Conservation (phyloP, 208 protist species). For the Leishmania martiniquensis region DNA sequence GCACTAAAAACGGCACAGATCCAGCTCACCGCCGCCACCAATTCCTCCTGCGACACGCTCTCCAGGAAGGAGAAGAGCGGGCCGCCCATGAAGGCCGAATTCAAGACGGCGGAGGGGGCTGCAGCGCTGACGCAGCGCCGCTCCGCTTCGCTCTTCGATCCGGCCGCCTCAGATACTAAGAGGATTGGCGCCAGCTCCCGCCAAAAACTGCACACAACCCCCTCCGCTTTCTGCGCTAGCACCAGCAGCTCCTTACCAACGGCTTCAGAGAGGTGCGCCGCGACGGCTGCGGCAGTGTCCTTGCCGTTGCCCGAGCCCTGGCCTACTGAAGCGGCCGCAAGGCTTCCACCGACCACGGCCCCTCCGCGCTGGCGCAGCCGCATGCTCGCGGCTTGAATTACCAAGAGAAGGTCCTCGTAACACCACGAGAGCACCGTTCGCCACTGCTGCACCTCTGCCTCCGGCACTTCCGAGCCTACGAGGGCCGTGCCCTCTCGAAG, state of each 20-base stretch:
- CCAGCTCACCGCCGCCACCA: constrained; percentile 28
- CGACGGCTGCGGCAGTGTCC: neutral
- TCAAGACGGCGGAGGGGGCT: constrained; percentile 6
- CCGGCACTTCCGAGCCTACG: neutral
- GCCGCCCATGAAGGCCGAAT: constrained; percentile 11
- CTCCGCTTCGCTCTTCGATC: constrained; percentile 1
- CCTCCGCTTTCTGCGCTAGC: constrained; percentile 23
- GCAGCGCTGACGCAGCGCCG: neutral
- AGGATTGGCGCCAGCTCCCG: constrained; percentile 16
- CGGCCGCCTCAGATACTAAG: neutral
- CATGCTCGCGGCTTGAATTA: constrained; percentile 29
- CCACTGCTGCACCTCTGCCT: constrained; percentile 21
- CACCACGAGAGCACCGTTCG: constrained; percentile 8
- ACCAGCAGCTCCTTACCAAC: constrained; percentile 15
- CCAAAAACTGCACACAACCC: constrained; percentile 22
- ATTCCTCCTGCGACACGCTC: constrained; percentile 13
- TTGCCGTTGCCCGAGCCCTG: neutral
- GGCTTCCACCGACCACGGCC: neutral
- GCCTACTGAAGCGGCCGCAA: neutral
- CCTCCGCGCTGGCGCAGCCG: constrained; percentile 29
- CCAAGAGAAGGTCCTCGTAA: constrained; percentile 23
- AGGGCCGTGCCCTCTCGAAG: neutral
- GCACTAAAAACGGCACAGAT: constrained; percentile 16
- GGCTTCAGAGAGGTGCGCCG: constrained; percentile 12
- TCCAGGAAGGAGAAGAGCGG: constrained; percentile 21